phyloP scores from a whole-genome alignment of 768 basidiomycete species.

The Lactifluus subvellereus region DNA sequence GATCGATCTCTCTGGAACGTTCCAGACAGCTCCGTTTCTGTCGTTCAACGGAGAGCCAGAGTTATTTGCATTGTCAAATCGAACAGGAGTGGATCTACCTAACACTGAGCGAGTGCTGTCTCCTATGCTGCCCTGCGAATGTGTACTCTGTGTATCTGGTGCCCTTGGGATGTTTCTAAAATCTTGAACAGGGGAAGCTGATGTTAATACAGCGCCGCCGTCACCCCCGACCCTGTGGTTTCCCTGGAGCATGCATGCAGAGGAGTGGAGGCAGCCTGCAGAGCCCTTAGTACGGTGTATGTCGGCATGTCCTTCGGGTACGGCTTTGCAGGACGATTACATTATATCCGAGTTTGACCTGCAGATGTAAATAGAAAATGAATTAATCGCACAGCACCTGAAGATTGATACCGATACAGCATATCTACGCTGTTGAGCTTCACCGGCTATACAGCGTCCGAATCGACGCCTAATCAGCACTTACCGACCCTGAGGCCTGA shows the following conservation, averaged over 20 bases:
- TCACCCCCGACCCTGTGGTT: constrained; percentile 3
- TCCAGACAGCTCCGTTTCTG: not conserved
- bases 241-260: not conserved
- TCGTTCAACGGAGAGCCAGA: not conserved
- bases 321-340: not conserved
- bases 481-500: too few species aligned
- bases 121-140: not conserved
- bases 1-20: not conserved
- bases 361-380: not conserved
- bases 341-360: not conserved
- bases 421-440: too few species aligned
- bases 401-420: too few species aligned
- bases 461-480: not conserved
- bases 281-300: not conserved
- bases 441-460: not conserved
- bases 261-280: not conserved
- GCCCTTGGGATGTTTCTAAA: not conserved
- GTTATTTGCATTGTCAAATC: not conserved
- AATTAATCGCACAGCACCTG: too few species aligned
- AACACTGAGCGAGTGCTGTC: not conserved
- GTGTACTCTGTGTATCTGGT: constrained; percentile 3
- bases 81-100: not conserved
- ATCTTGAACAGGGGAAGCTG: not conserved
- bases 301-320: not conserved
- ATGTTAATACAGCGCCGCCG: not conserved